Conservation (phyloP, 2,329 filamentous ascomycete species). For the Colletotrichum noveboracense region DNA sequence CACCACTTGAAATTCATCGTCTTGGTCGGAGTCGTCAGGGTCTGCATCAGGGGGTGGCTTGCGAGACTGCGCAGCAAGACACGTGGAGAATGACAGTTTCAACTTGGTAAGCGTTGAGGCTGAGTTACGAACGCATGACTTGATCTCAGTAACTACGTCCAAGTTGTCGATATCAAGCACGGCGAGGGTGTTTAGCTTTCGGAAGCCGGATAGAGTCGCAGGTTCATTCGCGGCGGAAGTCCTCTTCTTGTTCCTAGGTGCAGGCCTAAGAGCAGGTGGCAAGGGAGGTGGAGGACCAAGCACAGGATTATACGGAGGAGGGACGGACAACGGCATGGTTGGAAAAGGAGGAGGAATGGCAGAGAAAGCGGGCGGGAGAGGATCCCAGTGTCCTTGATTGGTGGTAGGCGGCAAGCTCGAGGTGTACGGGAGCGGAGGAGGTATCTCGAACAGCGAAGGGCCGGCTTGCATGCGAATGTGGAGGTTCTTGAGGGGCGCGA, state of each 20-base stretch:
- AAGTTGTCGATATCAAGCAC: constrained; percentile 67
- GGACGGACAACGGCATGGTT: constrained; percentile 7
- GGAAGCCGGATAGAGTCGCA: constrained; percentile 63
- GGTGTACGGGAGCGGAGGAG: constrained; percentile 49
- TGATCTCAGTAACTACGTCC: constrained; percentile 61
- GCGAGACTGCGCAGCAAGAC: constrained; percentile 50
- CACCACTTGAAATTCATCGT: constrained; percentile 59
- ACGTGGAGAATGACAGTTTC: constrained; percentile 63
- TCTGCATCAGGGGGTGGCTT: constrained; percentile 42
- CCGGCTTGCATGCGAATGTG: constrained; percentile 65
- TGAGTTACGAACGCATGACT: constrained; percentile 59
- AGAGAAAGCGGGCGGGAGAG: constrained; percentile 22
- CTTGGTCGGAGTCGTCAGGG: constrained; percentile 55
- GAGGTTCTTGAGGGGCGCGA: constrained; percentile 55
- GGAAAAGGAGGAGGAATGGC: constrained; percentile 22
- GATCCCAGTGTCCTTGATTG: constrained; percentile 19
- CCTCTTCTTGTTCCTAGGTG: constrained; percentile 40
- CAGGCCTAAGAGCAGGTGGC: constrained; percentile 39
- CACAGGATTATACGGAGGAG: constrained; percentile 21
- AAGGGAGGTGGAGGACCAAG: constrained; percentile 30
- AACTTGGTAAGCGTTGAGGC: constrained; percentile 59
- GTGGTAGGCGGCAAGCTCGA: constrained; percentile 22
- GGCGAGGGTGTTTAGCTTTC: constrained; percentile 54
- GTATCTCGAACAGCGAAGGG: constrained; percentile 57
- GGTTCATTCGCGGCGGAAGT: constrained; percentile 41